Evolutionary conservation across 208 protist genomes (phyloP).

Genomic region (Trichomonas tenax): DNA sequence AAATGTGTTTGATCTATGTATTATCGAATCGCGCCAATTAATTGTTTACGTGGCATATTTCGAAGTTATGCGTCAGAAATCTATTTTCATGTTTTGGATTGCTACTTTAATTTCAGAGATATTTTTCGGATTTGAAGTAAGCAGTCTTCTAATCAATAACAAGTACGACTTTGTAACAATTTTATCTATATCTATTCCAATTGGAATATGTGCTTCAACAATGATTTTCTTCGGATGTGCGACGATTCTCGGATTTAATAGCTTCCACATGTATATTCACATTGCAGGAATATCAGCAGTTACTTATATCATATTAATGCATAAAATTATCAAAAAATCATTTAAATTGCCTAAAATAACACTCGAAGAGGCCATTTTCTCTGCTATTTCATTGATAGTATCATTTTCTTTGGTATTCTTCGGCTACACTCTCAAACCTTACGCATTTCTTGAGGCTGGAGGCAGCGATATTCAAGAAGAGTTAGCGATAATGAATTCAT

Average conservation of each 20-base stretch:
- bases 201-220: not conserved
- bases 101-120: not conserved
- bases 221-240: not conserved
- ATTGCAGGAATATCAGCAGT: not conserved
- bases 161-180: not conserved
- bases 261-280: not conserved
- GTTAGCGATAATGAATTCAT: not conserved
- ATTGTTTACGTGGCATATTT: too few species aligned
- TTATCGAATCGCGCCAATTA: too few species aligned
- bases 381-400: not conserved
- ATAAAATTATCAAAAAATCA: not conserved
- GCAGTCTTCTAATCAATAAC: not conserved
- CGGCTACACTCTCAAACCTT: not conserved
- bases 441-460: not conserved
- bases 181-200: not conserved
- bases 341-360: not conserved
- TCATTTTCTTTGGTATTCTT: not conserved
- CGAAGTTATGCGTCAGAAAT: too few species aligned
- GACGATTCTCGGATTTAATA: not conserved
- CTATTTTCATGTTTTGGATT: slow-evolving; percentile 3
- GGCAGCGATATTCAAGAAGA: not conserved
- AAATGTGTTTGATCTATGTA: too few species aligned
- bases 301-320: not conserved
- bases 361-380: not conserved
- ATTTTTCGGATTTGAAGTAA: not conserved